A percentile compares a stretch with the other conserved stretches of the same genome.
phyloP scores from a whole-genome alignment of 2,329 filamentous ascomycete species.

The Stylonectria norvegica region DNA sequence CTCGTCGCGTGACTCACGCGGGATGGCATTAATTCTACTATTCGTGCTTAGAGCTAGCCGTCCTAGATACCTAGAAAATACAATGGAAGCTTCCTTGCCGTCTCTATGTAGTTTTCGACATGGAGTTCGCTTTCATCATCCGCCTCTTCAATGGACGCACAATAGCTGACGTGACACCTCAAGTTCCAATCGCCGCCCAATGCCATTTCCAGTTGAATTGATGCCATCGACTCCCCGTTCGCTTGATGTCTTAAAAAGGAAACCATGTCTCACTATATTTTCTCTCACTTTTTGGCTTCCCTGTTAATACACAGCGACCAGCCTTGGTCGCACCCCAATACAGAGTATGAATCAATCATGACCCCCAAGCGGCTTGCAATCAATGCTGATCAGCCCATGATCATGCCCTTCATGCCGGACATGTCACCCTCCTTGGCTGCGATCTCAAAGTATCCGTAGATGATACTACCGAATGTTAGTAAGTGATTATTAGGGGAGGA shows the following conservation, averaged over 20 bases:
- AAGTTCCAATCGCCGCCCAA: conserved; percentile 21
- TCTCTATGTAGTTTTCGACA: too few relatives aligned
- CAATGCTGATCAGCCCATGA: conserved; percentile 56
- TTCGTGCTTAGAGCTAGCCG: too few relatives aligned
- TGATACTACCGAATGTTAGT: conserved; percentile 66
- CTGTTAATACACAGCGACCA: conserved; percentile 8
- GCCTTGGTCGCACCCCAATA: conserved; percentile 14
- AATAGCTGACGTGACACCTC: too few relatives aligned
- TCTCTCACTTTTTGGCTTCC: conserved; percentile 23
- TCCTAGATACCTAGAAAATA: too few relatives aligned
- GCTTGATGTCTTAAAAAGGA: conserved; percentile 21
- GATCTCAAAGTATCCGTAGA: conserved; percentile 99
- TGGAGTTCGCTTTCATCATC: too few relatives aligned
- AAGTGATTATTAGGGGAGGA: neutral
- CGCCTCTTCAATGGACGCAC: neutral
- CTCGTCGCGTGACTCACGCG: too few relatives aligned
- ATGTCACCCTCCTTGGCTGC: conserved; percentile 98
- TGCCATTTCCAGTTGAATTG: conserved; percentile 21
- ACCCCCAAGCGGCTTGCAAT: conserved; percentile 15
- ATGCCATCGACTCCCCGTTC: conserved; percentile 25
- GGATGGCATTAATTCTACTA: too few relatives aligned
- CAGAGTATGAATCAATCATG: conserved; percentile 20
- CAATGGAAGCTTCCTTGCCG: too few relatives aligned
- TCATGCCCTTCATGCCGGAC: conserved; percentile 72
- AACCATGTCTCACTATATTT: conserved; percentile 29